Conservation (phyloP, 805 yeast genomes). For the Candida schatavii region DNA sequence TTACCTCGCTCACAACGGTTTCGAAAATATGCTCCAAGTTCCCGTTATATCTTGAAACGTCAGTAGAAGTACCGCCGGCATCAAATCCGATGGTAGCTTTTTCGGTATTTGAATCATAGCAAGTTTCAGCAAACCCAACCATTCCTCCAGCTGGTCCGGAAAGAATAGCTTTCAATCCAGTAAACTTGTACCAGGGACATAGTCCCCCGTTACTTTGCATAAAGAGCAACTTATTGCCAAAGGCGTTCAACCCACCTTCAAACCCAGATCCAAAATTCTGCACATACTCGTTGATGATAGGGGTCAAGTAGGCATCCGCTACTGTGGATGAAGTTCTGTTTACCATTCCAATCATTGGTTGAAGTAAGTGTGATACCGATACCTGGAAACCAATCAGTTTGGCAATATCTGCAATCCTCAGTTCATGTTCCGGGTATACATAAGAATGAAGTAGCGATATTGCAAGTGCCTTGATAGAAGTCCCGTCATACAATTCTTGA, state of each 20-base stretch:
- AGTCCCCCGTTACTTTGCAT: constrained; percentile 98
- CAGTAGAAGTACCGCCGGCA: constrained; percentile 48
- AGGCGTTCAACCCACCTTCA: constrained; percentile 35
- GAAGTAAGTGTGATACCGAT: constrained; percentile 38
- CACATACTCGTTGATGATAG: constrained; percentile 34
- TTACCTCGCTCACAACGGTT: constrained; percentile 44
- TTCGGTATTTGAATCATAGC: constrained; percentile 43
- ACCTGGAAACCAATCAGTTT: constrained; percentile 35
- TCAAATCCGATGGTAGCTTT: constrained; percentile 40
- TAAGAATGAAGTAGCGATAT: constrained; percentile 41
- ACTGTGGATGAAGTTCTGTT: constrained; percentile 41
- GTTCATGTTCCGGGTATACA: constrained; percentile 39
- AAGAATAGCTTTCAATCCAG: constrained; percentile 83
- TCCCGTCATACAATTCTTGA: constrained; percentile 19
- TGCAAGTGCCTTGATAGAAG: constrained; percentile 28
- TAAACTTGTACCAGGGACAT: constrained; percentile 76
- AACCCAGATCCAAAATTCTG: constrained; percentile 39
- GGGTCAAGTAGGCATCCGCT: constrained; percentile 44
- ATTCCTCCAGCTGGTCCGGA: constrained; percentile 99
- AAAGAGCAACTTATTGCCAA: constrained; percentile 64
- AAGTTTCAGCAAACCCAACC: constrained; percentile 86
- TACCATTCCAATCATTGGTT: constrained; percentile 45
- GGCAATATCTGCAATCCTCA: constrained; percentile 31
- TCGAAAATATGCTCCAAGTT: constrained; percentile 41
- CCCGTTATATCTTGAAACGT: constrained; percentile 42